These are phyloP conservation scores for Cordyceps javanica DNA, from an alignment of 2,329 filamentous ascomycete genomes.

Conservation along the genomic window DNA sequence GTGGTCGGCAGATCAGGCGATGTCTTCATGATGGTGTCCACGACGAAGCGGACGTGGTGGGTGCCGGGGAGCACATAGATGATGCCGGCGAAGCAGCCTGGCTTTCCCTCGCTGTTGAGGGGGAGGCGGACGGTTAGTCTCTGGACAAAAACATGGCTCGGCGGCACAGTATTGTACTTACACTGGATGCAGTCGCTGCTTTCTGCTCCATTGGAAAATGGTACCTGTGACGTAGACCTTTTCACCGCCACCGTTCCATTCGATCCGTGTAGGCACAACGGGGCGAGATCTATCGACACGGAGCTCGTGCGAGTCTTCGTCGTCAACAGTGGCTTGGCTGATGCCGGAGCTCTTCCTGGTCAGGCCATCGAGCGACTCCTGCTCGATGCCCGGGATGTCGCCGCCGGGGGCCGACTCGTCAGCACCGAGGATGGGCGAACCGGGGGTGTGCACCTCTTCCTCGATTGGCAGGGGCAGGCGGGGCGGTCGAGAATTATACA, in stretches of 20 bases:
- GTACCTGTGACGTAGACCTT: constrained; percentile 96
- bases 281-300: constrained; percentile 68
- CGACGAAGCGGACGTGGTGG: constrained; percentile 93
- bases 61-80: constrained; percentile 87
- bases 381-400: constrained; percentile 47
- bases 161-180: constrained; percentile 44
- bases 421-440: constrained; percentile 79
- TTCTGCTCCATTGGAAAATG: constrained; percentile 95
- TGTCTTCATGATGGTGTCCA: constrained; percentile 88
- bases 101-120: constrained; percentile 42
- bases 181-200: constrained; percentile 81
- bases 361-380: constrained; percentile 43
- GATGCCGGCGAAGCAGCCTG: constrained; percentile 65
- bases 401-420: constrained; percentile 55
- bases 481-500: constrained; percentile 68
- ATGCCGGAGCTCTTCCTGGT: constrained; percentile 52
- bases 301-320: constrained; percentile 72
- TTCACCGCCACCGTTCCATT: constrained; percentile 78
- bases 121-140: constrained; percentile 11
- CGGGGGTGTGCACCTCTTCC: constrained; percentile 81
- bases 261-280: constrained; percentile 75
- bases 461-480: constrained; percentile 89
- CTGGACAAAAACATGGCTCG: constrained; percentile 16
- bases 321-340: constrained; percentile 63
- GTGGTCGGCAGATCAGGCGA: constrained; percentile 84